Conservation (phyloP, 176 grass and related monocot species). For the Raddia distichophylla region DNA sequence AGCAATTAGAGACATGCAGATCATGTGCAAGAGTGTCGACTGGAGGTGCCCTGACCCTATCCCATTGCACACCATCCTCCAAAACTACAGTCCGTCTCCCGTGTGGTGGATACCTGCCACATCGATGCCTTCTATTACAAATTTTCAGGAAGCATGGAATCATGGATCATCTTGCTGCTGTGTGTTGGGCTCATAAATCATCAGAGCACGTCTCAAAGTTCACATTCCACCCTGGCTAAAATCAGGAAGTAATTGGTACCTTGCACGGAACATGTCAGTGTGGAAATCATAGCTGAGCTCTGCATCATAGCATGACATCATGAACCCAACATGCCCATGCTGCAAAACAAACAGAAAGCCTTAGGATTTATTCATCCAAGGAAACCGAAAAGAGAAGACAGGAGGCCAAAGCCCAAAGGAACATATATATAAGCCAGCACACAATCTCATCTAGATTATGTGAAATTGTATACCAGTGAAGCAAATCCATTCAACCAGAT, state of each 20-base stretch:
- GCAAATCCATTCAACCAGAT: constrained; percentile 35
- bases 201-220: neutral
- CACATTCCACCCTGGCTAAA: neutral
- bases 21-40: constrained; percentile 68
- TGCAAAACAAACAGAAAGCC: constrained; percentile 54
- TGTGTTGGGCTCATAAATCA: neutral
- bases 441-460: constrained; percentile 3
- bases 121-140: constrained; percentile 8
- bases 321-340: constrained; percentile 98
- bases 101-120: constrained; percentile 82
- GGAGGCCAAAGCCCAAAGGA: constrained; percentile 1
- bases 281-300: constrained; percentile 78
- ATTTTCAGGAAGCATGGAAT: neutral
- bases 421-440: neutral
- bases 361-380: constrained; percentile 26
- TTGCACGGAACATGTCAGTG: constrained; percentile 72
- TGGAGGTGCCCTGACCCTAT: constrained; percentile 74
- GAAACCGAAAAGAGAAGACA: constrained; percentile 11
- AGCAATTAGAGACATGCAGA: constrained; percentile 77
- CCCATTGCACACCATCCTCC: constrained; percentile 84
- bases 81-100: constrained; percentile 62
- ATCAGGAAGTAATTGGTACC: constrained; percentile 50
- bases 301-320: constrained; percentile 99
- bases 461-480: neutral
- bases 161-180: constrained; percentile 6